phyloP scores from a whole-genome alignment of 2,329 filamentous ascomycete species.

The Sclerotinia glacialis region DNA sequence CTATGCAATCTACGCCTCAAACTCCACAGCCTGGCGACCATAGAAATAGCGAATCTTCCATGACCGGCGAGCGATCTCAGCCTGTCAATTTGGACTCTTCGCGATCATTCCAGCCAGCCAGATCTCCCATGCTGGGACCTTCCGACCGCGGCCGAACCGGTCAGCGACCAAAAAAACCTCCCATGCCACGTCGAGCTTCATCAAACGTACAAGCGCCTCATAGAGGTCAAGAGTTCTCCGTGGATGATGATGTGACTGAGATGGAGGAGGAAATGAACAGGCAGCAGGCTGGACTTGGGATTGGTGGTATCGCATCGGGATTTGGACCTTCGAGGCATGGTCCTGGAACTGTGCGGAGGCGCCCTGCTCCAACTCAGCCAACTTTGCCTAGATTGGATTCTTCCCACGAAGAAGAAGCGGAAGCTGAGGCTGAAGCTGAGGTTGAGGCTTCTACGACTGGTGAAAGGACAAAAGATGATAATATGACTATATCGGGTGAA shows the following conservation, averaged over 20 bases:
- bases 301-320: constrained; percentile 39
- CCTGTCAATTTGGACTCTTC: constrained; percentile 37
- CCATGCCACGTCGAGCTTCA: constrained; percentile 69
- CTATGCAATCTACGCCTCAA: constrained; percentile 28
- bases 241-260: constrained; percentile 82
- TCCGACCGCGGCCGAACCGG: constrained; percentile 38
- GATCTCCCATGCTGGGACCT: constrained; percentile 39
- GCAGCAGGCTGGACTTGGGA: constrained; percentile 44
- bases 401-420: constrained; percentile 46
- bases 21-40: constrained; percentile 28
- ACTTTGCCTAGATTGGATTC: constrained; percentile 50
- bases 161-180: constrained; percentile 57
- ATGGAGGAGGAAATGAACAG: constrained; percentile 65
- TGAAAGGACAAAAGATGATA: constrained; percentile 24
- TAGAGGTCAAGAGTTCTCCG: constrained; percentile 83
- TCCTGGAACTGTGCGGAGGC: constrained; percentile 49
- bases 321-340: constrained; percentile 46
- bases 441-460: constrained; percentile 23
- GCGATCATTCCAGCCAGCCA: constrained; percentile 32
- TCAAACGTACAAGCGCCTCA: constrained; percentile 69
- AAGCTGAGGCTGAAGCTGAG: constrained; percentile 29
- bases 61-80: constrained; percentile 32
- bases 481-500: constrained; percentile 30
- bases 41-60: constrained; percentile 36
- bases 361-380: constrained; percentile 47